Conservation (phyloP, 1,284 basidiomycete species). For the Ceratobasidium papillatum region DNA sequence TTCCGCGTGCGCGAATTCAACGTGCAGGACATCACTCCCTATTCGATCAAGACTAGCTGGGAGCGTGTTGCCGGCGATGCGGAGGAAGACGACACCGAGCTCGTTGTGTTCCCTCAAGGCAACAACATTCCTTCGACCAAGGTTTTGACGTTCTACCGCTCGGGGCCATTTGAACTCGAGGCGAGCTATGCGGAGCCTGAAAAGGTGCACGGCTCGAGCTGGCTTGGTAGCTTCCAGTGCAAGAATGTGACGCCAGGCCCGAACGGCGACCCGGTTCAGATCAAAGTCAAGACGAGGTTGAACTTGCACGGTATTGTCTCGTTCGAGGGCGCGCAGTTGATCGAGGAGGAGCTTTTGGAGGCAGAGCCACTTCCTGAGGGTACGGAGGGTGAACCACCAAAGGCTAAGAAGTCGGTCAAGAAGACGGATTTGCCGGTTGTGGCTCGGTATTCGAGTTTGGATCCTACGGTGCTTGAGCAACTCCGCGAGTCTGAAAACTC, state of each 20-base stretch:
- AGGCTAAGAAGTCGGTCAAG: conserved; percentile 75
- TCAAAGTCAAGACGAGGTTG: conserved; percentile 89
- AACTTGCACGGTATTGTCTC: conserved; percentile 86
- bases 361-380: conserved; percentile 66
- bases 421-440: conserved; percentile 84
- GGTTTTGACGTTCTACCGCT: conserved; percentile 92
- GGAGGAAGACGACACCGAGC: conserved; percentile 85
- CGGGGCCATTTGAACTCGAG: conserved; percentile 85
- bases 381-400: conserved; percentile 58
- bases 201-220: conserved; percentile 71
- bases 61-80: conserved; percentile 73
- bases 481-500: conserved; percentile 81
- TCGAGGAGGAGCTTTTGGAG: conserved; percentile 72
- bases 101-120: conserved; percentile 83
- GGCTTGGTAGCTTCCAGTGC: conserved; percentile 80
- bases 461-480: conserved; percentile 67
- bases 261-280: conserved; percentile 75
- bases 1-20: conserved; percentile 95
- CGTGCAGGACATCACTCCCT: conserved; percentile 82
- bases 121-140: conserved; percentile 91
- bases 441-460: conserved; percentile 68
- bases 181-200: conserved; percentile 84
- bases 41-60: conserved; percentile 91
- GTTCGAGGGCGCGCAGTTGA: conserved; percentile 82
- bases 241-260: conserved; percentile 76